phyloP scores from a whole-genome alignment of 306 rosid species.

The Vicia villosa region DNA sequence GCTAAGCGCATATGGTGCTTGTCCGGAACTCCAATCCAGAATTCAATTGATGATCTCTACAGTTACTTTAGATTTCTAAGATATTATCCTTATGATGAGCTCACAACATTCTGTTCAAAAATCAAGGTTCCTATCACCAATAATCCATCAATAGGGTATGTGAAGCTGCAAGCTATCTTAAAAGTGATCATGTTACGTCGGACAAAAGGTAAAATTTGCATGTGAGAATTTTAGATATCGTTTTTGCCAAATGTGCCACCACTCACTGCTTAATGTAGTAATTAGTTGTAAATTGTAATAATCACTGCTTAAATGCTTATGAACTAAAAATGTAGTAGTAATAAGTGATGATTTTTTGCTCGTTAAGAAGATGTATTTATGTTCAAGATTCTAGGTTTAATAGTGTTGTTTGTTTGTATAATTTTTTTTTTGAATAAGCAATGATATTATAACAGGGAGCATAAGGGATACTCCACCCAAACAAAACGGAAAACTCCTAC shows the following conservation, averaged over 20 bases:
- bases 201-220: slow-evolving; percentile 76
- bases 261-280: too few relatives aligned
- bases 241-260: slow-evolving; percentile 67
- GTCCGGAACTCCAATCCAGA: slow-evolving; percentile 99
- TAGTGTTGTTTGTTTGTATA: too few relatives aligned
- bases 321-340: too few relatives aligned
- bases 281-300: too few relatives aligned
- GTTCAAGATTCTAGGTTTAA: too few relatives aligned
- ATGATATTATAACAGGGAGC: too few relatives aligned
- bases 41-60: slow-evolving; percentile 95
- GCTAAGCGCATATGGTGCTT: slow-evolving; percentile 98
- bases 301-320: too few relatives aligned
- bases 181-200: slow-evolving; percentile 94
- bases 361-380: too few relatives aligned
- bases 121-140: slow-evolving; percentile 80
- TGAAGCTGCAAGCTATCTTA: slow-evolving; percentile 81
- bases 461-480: too few relatives aligned
- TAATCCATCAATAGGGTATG: slow-evolving; percentile 81
- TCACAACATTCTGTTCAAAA: slow-evolving; percentile 61
- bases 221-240: slow-evolving; percentile 22
- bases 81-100: slow-evolving; percentile 81
- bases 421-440: too few relatives aligned
- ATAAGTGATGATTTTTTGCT: too few relatives aligned
- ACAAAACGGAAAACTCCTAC: too few relatives aligned
- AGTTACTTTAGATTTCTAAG: slow-evolving; percentile 97